Evolutionary conservation across 2,329 filamentous ascomycete species (phyloP).

Genomic region (Calonectria pseudoturangicola): DNA sequence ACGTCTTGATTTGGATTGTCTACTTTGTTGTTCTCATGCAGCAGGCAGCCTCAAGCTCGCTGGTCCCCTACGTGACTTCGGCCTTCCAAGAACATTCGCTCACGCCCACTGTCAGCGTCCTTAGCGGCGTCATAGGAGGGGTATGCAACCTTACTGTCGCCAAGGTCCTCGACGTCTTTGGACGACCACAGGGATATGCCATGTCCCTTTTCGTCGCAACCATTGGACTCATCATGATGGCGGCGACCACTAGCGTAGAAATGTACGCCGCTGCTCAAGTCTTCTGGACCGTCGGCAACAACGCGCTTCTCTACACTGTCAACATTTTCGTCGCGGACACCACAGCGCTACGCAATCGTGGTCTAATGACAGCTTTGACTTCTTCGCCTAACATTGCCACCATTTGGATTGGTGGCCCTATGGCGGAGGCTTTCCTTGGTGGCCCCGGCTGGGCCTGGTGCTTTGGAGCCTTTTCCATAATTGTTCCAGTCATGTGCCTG

Average conservation of each 20-base stretch:
- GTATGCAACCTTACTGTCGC: constrained; percentile 78
- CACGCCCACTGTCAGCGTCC: constrained; percentile 69
- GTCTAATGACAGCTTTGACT: constrained; percentile 69
- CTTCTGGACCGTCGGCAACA: constrained; percentile 77
- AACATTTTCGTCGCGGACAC: constrained; percentile 82
- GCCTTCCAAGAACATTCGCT: constrained; percentile 71
- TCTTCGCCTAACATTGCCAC: constrained; percentile 81
- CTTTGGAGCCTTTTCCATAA: constrained; percentile 79
- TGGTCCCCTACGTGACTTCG: constrained; percentile 68
- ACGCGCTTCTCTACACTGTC: constrained; percentile 76
- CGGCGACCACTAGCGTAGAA: constrained; percentile 68
- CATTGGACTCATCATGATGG: constrained; percentile 76
- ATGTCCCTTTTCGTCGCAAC: constrained; percentile 70
- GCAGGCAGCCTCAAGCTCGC: constrained; percentile 59
- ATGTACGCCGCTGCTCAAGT: constrained; percentile 75
- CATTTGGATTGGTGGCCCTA: constrained; percentile 76
- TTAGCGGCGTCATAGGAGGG: constrained; percentile 72
- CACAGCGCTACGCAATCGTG: constrained; percentile 76
- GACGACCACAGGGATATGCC: constrained; percentile 76
- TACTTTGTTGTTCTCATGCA: constrained; percentile 69
- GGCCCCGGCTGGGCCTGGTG: constrained; percentile 79
- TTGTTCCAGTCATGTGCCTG: constrained; percentile 76
- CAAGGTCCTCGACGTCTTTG: constrained; percentile 79
- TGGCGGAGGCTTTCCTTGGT: constrained; percentile 72
- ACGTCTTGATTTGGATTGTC: constrained; percentile 66